Conservation (phyloP, 805 yeast genomes). For the Suhomyces pyralidae region DNA sequence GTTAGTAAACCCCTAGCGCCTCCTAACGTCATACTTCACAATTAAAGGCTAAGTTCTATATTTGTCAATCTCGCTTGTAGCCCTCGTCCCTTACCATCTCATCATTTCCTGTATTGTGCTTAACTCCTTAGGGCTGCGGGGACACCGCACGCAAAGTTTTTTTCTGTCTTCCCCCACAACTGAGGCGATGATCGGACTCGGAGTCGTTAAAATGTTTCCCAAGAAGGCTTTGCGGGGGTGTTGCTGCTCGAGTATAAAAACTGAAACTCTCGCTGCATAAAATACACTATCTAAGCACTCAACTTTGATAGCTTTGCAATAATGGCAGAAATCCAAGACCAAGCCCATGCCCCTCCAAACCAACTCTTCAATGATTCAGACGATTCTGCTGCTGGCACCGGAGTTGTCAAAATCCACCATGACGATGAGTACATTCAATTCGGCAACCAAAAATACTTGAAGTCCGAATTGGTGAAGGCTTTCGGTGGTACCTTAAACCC, state of each 20-base stretch:
- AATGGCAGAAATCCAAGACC: constrained; percentile 34
- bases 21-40: neutral
- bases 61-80: neutral
- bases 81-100: neutral
- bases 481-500: constrained; percentile 85
- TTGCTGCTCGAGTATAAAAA: neutral
- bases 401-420: constrained; percentile 20
- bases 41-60: neutral
- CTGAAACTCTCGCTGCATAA: neutral
- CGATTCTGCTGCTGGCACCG: constrained; percentile 1
- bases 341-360: constrained; percentile 26
- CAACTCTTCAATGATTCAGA: constrained; percentile 16
- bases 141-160: neutral
- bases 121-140: constrained; percentile 1
- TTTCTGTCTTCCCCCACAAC: neutral
- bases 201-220: neutral
- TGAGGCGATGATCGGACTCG: neutral
- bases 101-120: neutral
- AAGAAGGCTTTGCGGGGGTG: neutral
- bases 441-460: constrained; percentile 68
- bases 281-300: neutral
- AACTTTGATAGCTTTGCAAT: neutral
- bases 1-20: neutral
- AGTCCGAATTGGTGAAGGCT: constrained; percentile 57
- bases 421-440: constrained; percentile 66